Percentiles rank a stretch among this genome's conserved stretches.
phyloP scores from a whole-genome alignment of 2,329 filamentous ascomycete genomes.

The Penicillium psychrosexuale region DNA sequence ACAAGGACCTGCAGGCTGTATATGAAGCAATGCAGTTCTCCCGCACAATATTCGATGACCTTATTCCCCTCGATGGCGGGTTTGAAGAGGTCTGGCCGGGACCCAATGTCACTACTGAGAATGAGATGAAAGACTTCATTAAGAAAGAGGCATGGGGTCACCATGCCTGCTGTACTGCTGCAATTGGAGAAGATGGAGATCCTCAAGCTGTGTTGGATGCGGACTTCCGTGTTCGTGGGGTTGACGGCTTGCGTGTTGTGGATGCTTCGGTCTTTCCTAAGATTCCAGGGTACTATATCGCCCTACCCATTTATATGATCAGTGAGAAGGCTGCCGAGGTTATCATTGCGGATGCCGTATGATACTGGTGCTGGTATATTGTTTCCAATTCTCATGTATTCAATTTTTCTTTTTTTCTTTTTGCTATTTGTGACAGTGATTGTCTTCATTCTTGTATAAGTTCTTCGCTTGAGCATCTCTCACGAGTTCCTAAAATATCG shows the following conservation, averaged over 20 bases:
- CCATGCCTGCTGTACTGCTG: constrained; percentile 54
- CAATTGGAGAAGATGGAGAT: constrained; percentile 55
- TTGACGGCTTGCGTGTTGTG: constrained; percentile 57
- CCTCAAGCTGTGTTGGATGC: constrained; percentile 54
- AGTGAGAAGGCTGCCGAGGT: constrained; percentile 61
- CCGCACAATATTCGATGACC: constrained; percentile 46
- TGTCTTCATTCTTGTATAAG: not conserved
- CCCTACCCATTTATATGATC: constrained; percentile 54
- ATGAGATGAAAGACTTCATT: constrained; percentile 48
- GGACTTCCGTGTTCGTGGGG: constrained; percentile 56
- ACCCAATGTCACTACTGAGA: constrained; percentile 42
- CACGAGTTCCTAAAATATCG: too few species aligned
- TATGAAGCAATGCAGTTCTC: constrained; percentile 56
- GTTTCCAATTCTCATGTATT: not conserved
- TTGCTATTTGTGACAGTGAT: not conserved
- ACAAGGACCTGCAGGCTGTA: constrained; percentile 54
- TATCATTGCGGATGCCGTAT: constrained; percentile 36
- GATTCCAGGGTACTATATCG: constrained; percentile 55
- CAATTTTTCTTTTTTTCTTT: too few species aligned
- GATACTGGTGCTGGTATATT: not conserved
- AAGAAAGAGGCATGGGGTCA: constrained; percentile 54
- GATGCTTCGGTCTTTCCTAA: constrained; percentile 58
- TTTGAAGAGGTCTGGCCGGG: constrained; percentile 48
- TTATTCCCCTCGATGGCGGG: constrained; percentile 42
- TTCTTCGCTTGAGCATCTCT: not conserved